Percentiles rank a stretch among this genome's conserved stretches.
Evolutionary conservation across 495 filamentous ascomycete species (phyloP).

Genomic region (Hapsidospora chrysogenum): DNA sequence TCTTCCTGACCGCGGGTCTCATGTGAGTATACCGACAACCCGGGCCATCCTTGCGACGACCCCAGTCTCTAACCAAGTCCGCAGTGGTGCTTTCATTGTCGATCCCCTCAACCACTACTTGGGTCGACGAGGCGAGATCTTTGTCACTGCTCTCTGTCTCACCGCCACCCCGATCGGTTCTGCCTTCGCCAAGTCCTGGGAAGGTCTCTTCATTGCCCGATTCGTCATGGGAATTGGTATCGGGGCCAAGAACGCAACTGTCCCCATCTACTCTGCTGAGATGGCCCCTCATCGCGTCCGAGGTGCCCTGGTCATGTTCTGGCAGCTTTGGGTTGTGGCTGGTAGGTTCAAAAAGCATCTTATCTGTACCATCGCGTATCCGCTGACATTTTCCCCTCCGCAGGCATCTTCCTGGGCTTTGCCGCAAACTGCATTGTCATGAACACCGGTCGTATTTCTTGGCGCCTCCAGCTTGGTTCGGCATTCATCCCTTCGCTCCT

Average conservation of each 20-base stretch:
- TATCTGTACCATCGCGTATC: background rate
- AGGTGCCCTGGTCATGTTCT: slow-evolving; percentile 56
- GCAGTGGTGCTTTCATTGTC: slow-evolving; percentile 21
- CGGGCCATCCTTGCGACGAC: no score
- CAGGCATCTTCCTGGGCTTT: slow-evolving; percentile 12
- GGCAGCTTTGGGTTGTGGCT: slow-evolving; percentile 28
- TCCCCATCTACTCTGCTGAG: slow-evolving; percentile 59
- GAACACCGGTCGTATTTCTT: slow-evolving; percentile 17
- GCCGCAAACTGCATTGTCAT: slow-evolving; percentile 6
- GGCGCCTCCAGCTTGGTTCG: slow-evolving; percentile 43
- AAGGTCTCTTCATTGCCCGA: slow-evolving; percentile 35
- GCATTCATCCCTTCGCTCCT: slow-evolving; percentile 58
- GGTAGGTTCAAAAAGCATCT: background rate
- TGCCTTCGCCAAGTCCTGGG: slow-evolving; percentile 37
- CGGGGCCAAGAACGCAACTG: slow-evolving; percentile 34
- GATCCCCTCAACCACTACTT: slow-evolving; percentile 45
- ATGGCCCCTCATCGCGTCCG: slow-evolving; percentile 49
- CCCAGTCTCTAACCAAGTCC: background rate
- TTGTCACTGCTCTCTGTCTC: slow-evolving; percentile 40
- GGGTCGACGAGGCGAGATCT: slow-evolving; percentile 46
- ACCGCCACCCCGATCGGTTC: slow-evolving; percentile 36
- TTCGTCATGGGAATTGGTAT: slow-evolving; percentile 50
- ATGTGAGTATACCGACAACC: background rate
- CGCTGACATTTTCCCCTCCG: slow-evolving; percentile 22
- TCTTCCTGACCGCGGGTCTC: slow-evolving; percentile 14